Evolutionary conservation across 2,329 filamentous ascomycete genomes (phyloP), one percentile per base, ranked within the genome.

Genomic region (Furcasterigmium furcatum): DNA sequence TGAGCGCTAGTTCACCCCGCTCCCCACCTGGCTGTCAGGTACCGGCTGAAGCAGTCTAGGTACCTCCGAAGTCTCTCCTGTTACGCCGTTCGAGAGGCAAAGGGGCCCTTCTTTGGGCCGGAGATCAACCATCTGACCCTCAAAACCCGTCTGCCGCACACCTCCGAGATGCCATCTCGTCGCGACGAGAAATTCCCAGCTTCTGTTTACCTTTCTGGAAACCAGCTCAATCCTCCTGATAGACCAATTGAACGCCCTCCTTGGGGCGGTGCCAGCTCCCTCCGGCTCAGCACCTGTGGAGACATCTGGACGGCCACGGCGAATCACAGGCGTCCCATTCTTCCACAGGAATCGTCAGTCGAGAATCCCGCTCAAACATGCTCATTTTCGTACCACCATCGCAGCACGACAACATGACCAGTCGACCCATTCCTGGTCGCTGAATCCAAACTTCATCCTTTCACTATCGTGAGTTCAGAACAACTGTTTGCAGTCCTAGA

Each of bases 341-440:
- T 5, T 19, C 34, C 7, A 10, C 19, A 9, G 19, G 34, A 14
- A 18, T 9, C n/a, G 12, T 34, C 27, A 14, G 25, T 40, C 27
- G 40, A 14, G 40, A 34, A 42, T 44, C 35, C 24, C 42, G 21
- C 42, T 44, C 42, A 44, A 44, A 44, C 42, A 22, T 44, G 42
- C 42, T 44, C 42, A 44, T 21, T 19, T 38, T 12, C 24, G 29
- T 44, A 32, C 30, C 12, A 22, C 40, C 27, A 42, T 21, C 16
- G 27, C n/a, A n/a, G n/a, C n/a, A n/a, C 27, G 27, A 42, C 27
- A 22, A 34, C 40, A 40, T 24, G 21, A 40, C 38, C 19, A 25
- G 20, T 16, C 6, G 18, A 21, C n/a, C n/a, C n/a, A n/a, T n/a
- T 24, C 21, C 25, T 21, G 7, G 12, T 7, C 24, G 24, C 20